Evolutionary conservation across 805 yeast species (phyloP).

Genomic region (Candida krabiensis): DNA sequence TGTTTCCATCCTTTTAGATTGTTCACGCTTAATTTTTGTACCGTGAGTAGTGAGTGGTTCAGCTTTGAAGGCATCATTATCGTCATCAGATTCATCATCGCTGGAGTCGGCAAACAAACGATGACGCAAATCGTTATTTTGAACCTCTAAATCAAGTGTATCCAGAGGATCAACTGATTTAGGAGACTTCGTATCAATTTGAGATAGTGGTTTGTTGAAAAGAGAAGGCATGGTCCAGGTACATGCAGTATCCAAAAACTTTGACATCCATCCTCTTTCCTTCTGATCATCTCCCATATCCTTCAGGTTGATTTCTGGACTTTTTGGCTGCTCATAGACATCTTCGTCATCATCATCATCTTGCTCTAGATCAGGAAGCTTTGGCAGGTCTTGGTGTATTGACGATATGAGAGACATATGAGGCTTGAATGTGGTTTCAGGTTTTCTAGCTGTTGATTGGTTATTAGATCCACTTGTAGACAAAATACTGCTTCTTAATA

Average conservation of each 20-base stretch:
- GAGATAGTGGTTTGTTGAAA: constrained; percentile 15
- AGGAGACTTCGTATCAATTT: not conserved
- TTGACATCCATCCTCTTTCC: constrained; percentile 23
- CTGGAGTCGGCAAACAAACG: constrained; percentile 30
- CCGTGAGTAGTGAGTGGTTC: not conserved
- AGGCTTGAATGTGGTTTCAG: constrained; percentile 4
- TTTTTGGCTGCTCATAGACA: not conserved
- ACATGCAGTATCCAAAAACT: constrained; percentile 18
- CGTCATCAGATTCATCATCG: constrained; percentile 23
- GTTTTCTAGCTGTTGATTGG: not conserved
- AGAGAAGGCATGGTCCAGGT: constrained; percentile 19
- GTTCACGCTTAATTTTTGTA: not conserved
- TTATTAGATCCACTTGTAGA: not conserved
- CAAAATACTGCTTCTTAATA: constrained; percentile 15
- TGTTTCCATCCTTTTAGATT: no score
- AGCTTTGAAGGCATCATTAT: not conserved
- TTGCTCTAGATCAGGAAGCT: constrained; percentile 16
- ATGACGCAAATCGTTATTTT: constrained; percentile 10
- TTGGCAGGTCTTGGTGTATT: constrained; percentile 12
- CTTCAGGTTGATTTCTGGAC: not conserved
- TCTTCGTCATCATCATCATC: constrained; percentile 3
- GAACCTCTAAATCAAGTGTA: constrained; percentile 21
- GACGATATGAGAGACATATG: constrained; percentile 14
- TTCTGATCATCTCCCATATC: not conserved
- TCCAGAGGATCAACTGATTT: constrained; percentile 13